A percentile compares a stretch with the other conserved stretches of the same genome.
These are phyloP conservation scores for Ilyonectria sp. DNA, from an alignment of 2,329 filamentous ascomycete species.

Conservation along the genomic window DNA sequence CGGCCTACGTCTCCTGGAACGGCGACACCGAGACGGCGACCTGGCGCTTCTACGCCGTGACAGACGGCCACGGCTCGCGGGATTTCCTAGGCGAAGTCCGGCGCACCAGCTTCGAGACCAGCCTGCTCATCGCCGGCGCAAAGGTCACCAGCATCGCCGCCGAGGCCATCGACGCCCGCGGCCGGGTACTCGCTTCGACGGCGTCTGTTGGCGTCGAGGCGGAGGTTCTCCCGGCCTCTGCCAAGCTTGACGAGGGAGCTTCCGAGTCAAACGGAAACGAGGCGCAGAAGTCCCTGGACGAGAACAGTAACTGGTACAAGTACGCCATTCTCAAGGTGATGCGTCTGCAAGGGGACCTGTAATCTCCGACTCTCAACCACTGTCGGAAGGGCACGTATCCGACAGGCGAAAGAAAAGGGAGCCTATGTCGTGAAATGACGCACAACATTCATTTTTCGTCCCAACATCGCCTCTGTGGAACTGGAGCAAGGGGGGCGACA, in stretches of 20 bases:
- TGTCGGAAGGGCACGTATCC: background rate
- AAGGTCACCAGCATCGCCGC: slow-evolving; percentile 40
- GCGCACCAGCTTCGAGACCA: slow-evolving; percentile 63
- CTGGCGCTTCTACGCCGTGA: slow-evolving; percentile 66
- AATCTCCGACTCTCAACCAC: background rate
- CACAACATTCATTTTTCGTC: background rate
- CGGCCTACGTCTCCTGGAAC: slow-evolving; percentile 68
- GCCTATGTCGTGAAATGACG: background rate
- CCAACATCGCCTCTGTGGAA: background rate
- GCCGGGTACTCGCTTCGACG: slow-evolving; percentile 41
- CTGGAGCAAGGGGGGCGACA: background rate
- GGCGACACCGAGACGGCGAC: slow-evolving; percentile 62
- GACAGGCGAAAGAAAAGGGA: background rate
- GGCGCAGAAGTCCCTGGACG: slow-evolving; percentile 14
- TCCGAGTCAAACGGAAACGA: background rate
- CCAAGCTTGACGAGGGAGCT: slow-evolving; percentile 7
- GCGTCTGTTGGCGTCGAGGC: slow-evolving; percentile 41
- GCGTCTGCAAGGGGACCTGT: slow-evolving; percentile 21
- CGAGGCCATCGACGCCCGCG: slow-evolving; percentile 44
- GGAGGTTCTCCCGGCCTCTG: slow-evolving; percentile 36
- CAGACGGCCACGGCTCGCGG: slow-evolving; percentile 53
- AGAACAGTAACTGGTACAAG: slow-evolving; percentile 22
- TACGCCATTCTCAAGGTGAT: slow-evolving; percentile 25
- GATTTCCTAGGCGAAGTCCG: slow-evolving; percentile 55
- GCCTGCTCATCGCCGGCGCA: slow-evolving; percentile 33